phyloP scores from a whole-genome alignment of 345 rosid genomes.

The Tarenaya hassleriana region DNA sequence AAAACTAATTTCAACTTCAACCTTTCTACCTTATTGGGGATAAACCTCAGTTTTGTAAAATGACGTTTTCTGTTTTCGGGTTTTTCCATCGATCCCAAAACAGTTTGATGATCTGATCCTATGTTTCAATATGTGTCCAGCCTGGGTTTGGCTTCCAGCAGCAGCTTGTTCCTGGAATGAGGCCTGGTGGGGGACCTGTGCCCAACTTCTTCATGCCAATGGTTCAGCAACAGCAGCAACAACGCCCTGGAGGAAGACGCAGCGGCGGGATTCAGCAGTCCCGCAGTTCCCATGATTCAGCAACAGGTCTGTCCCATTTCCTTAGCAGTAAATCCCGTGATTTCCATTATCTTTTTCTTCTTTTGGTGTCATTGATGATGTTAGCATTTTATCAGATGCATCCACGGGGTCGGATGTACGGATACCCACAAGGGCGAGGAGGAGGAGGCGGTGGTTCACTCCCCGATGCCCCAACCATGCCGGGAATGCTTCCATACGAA shows the following conservation, averaged over 20 bases:
- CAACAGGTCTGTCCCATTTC: constrained; percentile 47
- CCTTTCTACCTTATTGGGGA: not conserved
- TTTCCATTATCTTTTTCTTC: not conserved
- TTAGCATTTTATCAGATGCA: constrained; percentile 43
- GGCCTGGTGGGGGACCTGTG: constrained; percentile 70
- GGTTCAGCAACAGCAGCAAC: constrained; percentile 81
- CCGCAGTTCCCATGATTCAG: constrained; percentile 69
- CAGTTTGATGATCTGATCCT: constrained; percentile 2
- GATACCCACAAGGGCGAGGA: constrained; percentile 77
- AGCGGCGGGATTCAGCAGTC: constrained; percentile 60
- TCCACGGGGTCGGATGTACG: constrained; percentile 63
- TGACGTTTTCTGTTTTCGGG: not conserved
- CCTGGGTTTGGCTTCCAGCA: constrained; percentile 92
- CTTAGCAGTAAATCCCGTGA: not conserved
- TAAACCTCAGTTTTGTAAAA: not conserved
- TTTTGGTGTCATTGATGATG: constrained; percentile 1
- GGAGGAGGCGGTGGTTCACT: constrained; percentile 37
- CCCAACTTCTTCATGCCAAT: constrained; percentile 80
- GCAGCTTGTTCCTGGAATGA: constrained; percentile 91
- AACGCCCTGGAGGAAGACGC: constrained; percentile 74
- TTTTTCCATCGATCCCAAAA: not conserved
- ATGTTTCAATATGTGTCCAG: constrained; percentile 30
- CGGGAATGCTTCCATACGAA: constrained; percentile 73
- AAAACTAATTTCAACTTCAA: not conserved
- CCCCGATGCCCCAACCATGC: constrained; percentile 50